Base-by-base conservation (phyloP, 176 grass and related monocot species). In the Tillandsia fasciculata region DNA sequence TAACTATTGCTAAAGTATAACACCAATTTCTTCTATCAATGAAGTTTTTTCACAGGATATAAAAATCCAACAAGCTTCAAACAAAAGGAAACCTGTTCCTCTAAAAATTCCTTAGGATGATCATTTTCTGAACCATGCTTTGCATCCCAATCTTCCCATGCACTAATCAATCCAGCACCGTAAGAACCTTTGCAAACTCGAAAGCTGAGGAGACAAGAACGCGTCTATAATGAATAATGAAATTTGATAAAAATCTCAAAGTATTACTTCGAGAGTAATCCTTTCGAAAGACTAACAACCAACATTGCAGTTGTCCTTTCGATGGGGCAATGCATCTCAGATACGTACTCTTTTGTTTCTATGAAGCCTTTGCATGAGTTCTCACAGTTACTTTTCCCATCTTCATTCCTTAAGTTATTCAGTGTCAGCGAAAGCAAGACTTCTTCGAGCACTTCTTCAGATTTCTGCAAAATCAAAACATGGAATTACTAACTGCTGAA, bases 391-490 rank as follows among this genome's bases (percentile, higher is more conserved):
- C 48, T 66, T 54, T 59, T 64, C 2, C 65, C 69, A 11, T 24
- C 71, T 52, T 79, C 64, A n/a, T 57, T 26, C 72, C 89, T 84
- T 67, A 97, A 86, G 78, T 86, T 83, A 84, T 97, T 97, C 33
- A 97, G 81, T 9, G 89, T 97, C 53, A 92, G 63, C 70, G 86
- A 92, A 79, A 97, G 89, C 66, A 97, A 81, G 63, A 84, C 93
- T 82, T 97, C 93, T 74, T 92, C 93, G 63, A 97, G 89, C 50
- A 92, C 77, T 87, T 96, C 89, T 77, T 90, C 86, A 4, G 93
- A 85, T 85, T 69, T 90, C 93, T 97, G 74, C 67, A 78, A 72
- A 66, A 70, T 58, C 51, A 53, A 78, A 76, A 23, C 48, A 68
- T 73, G 49, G 50, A 59, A 66, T 82, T 67, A 90, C 49, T 83